phyloP scores from a whole-genome alignment of 164 flowering plant genomes.

The Dillenia turbinata region DNA sequence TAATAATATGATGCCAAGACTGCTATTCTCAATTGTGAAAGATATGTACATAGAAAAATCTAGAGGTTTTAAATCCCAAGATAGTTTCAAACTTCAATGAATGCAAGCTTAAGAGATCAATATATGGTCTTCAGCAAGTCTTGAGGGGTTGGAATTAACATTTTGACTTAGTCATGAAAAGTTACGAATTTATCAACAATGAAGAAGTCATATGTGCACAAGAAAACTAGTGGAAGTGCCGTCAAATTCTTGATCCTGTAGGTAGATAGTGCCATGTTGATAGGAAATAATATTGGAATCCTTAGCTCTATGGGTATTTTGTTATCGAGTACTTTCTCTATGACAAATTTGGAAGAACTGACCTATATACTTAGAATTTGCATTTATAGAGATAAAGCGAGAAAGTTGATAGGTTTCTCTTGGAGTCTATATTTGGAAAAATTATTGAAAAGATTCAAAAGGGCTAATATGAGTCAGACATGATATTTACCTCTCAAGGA shows the following conservation, averaged over 20 bases:
- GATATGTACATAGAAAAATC: no score
- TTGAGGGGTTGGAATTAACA: no score
- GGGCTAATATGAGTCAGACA: not conserved
- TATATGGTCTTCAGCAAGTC: no score
- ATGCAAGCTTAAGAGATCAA: no score
- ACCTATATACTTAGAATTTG: not conserved
- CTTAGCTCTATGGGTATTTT: not conserved
- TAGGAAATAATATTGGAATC: not conserved
- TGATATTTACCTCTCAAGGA: not conserved
- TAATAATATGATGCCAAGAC: no score
- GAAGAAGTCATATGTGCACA: not conserved
- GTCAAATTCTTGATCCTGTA: not conserved
- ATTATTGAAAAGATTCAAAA: not conserved
- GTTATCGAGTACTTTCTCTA: not conserved
- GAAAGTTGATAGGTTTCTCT: not conserved
- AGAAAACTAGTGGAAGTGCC: not conserved
- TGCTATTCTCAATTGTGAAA: no score
- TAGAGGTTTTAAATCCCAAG: no score
- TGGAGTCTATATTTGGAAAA: not conserved
- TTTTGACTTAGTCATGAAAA: no score
- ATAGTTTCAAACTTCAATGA: no score
- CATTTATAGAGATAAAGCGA: not conserved
- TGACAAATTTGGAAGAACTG: not conserved
- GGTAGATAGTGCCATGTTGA: not conserved
- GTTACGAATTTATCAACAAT: no score